phyloP scores from a whole-genome alignment of 306 rosid species.

The Sesbania bispinosa region DNA sequence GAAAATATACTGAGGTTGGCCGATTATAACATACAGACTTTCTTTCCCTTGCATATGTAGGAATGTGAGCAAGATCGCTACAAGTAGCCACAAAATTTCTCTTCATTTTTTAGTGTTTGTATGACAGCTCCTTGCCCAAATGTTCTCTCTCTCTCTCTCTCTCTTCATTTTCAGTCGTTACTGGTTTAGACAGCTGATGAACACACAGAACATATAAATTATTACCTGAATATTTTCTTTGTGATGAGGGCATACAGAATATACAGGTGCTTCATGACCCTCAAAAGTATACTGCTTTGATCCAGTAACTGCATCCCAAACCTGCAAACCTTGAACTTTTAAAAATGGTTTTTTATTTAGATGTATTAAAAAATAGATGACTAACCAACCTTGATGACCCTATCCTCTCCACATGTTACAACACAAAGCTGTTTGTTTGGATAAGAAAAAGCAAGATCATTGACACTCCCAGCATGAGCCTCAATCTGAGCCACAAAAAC shows the following conservation, averaged over 20 bases:
- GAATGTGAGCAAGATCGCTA: not conserved
- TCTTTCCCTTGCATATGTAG: not conserved
- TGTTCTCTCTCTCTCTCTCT: not conserved
- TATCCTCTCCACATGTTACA: slow-evolving; percentile 96
- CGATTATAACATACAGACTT: not conserved
- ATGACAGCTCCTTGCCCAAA: not conserved
- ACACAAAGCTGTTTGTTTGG: slow-evolving; percentile 94
- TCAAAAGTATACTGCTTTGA: slow-evolving; percentile 71
- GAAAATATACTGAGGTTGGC: not conserved
- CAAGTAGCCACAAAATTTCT: not conserved
- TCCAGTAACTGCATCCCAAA: slow-evolving; percentile 95
- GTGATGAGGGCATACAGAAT: slow-evolving; percentile 97
- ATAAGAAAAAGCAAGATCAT: slow-evolving; percentile 94
- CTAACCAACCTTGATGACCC: slow-evolving; percentile 87
- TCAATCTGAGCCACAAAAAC: slow-evolving; percentile 65
- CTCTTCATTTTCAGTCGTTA: not conserved
- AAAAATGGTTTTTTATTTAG: slow-evolving; percentile 6
- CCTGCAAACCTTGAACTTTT: slow-evolving; percentile 50
- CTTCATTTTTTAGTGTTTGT: not conserved
- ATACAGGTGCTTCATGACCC: slow-evolving; percentile 94
- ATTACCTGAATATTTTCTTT: slow-evolving; percentile 95
- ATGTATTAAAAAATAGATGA: slow-evolving; percentile 23
- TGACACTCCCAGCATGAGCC: slow-evolving; percentile 94
- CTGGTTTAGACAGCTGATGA: not conserved
- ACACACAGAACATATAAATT: not conserved